Base-by-base conservation (phyloP, 495 filamentous ascomycete species). In the Neurospora sp. region DNA sequence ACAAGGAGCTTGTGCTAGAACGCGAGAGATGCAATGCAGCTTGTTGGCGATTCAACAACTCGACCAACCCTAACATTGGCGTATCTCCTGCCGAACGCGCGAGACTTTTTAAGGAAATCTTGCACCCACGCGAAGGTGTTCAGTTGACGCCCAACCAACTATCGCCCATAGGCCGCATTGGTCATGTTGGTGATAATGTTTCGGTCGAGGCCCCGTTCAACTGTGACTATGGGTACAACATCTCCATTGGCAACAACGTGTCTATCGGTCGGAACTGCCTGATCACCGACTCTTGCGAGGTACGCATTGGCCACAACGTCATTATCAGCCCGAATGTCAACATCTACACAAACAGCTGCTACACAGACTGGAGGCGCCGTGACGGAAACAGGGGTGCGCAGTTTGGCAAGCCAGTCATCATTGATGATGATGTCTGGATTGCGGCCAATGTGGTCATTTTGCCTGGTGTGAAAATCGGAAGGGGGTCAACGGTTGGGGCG, bases 171-270 rank as follows among this genome's bases (percentile, higher is more conserved):
- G 77, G 85, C 61, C 76, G 84, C 73, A 75, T 84, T 5, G 91
- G 92, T n/a, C 86, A 87, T 40, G 89, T 97, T 22, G 93, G 93
- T 27, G 87, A 90, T 47, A 89, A 92, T 69, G 91, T 92, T 8
- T 86, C 89, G 45, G 92, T 99, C 47, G 94, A 98, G 73, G 90
- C 93, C 3, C 95, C 96, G 14, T 98, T 99, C 79, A 90, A 85
- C 42, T 98, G 96, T 80, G 94, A 97, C 77, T 99, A 98, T 77
- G 96, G 96, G 3, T 97, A 97, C 78, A 98, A 99, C 77, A 92
- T 98, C 75, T 86, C 87, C 44, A 90, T 99, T 74, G 96, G 92
- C 31, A 92, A 94, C 76, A 90, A 96, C 77, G 93, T 96, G 8
- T 87, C 90, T 74, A 94, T 99, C 73, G 92, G 92, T 10, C 87